Base-by-base conservation (phyloP, 148 eudicot species). In the Selenicereus undatus region DNA sequence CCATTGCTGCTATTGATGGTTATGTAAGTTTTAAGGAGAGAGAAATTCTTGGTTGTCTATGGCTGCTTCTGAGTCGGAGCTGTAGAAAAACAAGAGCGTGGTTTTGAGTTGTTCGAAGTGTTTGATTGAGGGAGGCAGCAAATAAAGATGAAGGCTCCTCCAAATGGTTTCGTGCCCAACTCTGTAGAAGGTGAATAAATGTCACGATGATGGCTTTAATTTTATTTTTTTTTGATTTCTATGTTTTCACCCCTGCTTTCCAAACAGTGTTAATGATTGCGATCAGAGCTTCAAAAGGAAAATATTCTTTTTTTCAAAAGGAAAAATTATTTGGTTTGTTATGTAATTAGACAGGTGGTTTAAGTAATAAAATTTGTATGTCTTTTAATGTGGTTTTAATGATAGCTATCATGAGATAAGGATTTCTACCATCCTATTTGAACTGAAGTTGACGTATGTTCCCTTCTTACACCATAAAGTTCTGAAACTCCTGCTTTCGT, bases 141-240 rank as follows among this genome's bases (percentile, higher is more conserved):
- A 39, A 39, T 39, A 4, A 76, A 80, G 42, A 94, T 92, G 98
- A 94, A 90, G 88, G 89, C 90, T 85, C 95, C 97, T 27, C 78
- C 95, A 74, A 90, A 88, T 85, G 94, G 91, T 29, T 90, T 85
- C 88, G 76, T 90, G 73, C 52, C 90, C 74, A 94, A 84, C 83
- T 69, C 80, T 45, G 62, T 58, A 62, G 86, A 84, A 84, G 86
- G 83, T 84, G 43, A 39, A 39, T 39, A 5, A 39, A 39, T 39
- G 43, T 39, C 43, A 2, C 3, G 43, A 39, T 39, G 43, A 80
- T 80, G 30, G 7, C 17, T 8, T 20, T 26, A 48, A 48, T 11
- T 10, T 45, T 45, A 3, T 7, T 6, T 45, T 45, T 48, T 1
- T 12, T 48, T 48, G 52, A 10, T 48, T 12, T 48, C 52, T 48